Evolutionary conservation across 805 yeast species (phyloP).

Genomic region (Lachancea quebecensis): DNA sequence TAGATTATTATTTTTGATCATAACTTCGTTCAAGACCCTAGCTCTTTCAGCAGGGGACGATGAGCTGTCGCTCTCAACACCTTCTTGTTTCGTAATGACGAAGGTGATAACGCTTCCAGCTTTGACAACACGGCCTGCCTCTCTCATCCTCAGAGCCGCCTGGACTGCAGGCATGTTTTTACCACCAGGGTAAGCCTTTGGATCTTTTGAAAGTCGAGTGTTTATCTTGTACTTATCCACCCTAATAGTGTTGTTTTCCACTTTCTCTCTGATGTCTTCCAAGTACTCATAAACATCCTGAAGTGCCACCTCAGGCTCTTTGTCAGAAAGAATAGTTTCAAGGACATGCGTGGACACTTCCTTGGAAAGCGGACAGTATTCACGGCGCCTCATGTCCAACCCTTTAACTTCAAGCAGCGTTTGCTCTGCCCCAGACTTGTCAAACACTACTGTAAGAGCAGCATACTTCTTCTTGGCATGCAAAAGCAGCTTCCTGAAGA

Average conservation of each 20-base stretch:
- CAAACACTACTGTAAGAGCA: constrained; percentile 60
- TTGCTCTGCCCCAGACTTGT: constrained; percentile 48
- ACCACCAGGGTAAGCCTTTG: constrained; percentile 72
- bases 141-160: constrained; percentile 75
- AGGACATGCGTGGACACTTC: constrained; percentile 75
- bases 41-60: constrained; percentile 70
- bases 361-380: constrained; percentile 86
- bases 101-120: constrained; percentile 89
- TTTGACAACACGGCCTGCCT: constrained; percentile 77
- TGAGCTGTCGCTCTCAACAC: constrained; percentile 27
- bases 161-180: constrained; percentile 83
- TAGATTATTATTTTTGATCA: constrained; percentile 43
- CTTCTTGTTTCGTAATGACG: constrained; percentile 52
- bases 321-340: constrained; percentile 60
- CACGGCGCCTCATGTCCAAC: constrained; percentile 94
- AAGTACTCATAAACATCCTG: constrained; percentile 65
- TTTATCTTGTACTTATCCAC: constrained; percentile 69
- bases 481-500: constrained; percentile 72
- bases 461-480: constrained; percentile 98
- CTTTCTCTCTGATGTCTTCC: constrained; percentile 48
- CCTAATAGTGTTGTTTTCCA: constrained; percentile 56
- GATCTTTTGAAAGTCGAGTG: constrained; percentile 86
- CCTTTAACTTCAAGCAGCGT: constrained; percentile 84
- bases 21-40: constrained; percentile 67
- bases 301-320: constrained; percentile 71